Conservation (phyloP, 179 eudicot genomes). For the Drosera spatulata region DNA sequence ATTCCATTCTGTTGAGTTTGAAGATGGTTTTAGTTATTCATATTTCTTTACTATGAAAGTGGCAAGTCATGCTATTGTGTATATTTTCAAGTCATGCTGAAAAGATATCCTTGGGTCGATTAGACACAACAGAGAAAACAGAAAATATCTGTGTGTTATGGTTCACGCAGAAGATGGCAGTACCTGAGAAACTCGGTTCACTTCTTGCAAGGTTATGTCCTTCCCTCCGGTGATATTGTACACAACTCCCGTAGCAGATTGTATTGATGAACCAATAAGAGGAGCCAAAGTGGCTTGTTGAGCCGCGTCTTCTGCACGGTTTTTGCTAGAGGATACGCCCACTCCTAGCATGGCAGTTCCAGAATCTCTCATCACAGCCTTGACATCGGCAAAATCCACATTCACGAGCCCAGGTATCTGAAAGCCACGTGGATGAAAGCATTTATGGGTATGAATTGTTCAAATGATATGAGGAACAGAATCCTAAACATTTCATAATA, state of each 20-base stretch:
- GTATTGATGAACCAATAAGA: constrained; percentile 91
- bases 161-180: not conserved
- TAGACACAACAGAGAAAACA: too few species aligned
- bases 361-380: constrained; percentile 95
- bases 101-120: too few species aligned
- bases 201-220: constrained; percentile 96
- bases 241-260: constrained; percentile 97
- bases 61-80: too few species aligned
- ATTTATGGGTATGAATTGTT: too few species aligned
- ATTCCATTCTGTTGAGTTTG: too few species aligned
- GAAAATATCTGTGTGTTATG: too few species aligned
- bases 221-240: constrained; percentile 98
- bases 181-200: constrained; percentile 97
- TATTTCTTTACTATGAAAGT: too few species aligned
- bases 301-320: constrained; percentile 99
- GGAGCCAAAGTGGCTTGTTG: constrained; percentile 99
- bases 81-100: too few species aligned
- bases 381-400: constrained; percentile 98
- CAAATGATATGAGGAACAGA: too few species aligned
- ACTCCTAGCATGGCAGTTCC: constrained; percentile 99
- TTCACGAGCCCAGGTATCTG: constrained; percentile 98
- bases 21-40: too few species aligned
- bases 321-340: constrained; percentile 95
- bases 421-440: not conserved
- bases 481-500: too few species aligned